A percentile compares a stretch with the other conserved stretches of the same genome.
Conservation (phyloP, 371 early-diverging fungal species). For the Batrachochytrium dendrobatidis region DNA sequence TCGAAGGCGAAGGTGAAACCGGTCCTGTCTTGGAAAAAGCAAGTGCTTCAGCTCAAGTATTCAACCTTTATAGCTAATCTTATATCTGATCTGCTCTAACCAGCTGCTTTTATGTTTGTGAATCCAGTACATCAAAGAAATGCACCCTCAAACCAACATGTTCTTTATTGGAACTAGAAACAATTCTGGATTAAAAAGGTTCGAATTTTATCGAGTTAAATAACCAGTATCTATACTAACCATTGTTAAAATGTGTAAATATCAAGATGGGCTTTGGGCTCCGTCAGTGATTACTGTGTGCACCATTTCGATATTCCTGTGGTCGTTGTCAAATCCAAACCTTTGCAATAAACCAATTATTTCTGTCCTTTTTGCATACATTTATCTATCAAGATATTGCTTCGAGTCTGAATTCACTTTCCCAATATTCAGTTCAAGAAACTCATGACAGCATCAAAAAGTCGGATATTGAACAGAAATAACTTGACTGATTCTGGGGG, state of each 20-base stretch:
- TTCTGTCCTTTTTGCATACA: too few relatives aligned
- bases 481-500: background rate
- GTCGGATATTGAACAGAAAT: background rate
- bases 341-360: background rate
- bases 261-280: constrained; percentile 18
- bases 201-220: background rate
- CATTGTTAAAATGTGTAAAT: background rate
- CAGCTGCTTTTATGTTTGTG: background rate
- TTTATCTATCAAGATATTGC: too few relatives aligned
- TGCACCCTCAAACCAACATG: constrained; percentile 13
- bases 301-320: constrained; percentile 16
- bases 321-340: constrained; percentile 10
- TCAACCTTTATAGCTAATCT: background rate
- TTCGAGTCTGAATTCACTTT: too few relatives aligned
- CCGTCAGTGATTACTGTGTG: constrained; percentile 20
- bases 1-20: constrained; percentile 24
- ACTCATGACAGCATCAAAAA: too few relatives aligned
- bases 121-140: constrained; percentile 15
- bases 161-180: constrained; percentile 16
- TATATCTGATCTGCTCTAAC: background rate
- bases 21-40: constrained; percentile 22
- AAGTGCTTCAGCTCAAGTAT: background rate
- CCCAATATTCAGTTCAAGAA: too few relatives aligned
- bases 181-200: constrained; percentile 13
- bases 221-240: background rate